A percentile compares a stretch with the other conserved stretches of the same genome.
Conservation (phyloP, 2,329 filamentous ascomycete genomes). For the Hymenoscyphus occultus region DNA sequence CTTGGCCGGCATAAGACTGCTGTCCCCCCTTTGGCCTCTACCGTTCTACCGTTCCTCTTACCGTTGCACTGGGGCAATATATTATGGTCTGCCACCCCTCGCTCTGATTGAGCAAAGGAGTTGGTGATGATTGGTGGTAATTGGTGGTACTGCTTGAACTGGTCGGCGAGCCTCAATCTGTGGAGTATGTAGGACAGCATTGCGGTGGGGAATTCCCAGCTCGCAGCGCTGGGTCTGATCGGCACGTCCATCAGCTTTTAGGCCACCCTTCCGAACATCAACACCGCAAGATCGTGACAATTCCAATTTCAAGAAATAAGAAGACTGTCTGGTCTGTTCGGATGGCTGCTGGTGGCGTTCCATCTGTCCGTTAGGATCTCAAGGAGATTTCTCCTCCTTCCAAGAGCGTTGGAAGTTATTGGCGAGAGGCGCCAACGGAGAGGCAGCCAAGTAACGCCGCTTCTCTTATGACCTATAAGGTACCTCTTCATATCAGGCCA, state of each 20-base stretch:
- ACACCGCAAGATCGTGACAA: background rate
- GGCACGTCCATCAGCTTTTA: slow-evolving; percentile 2
- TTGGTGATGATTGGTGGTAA: background rate
- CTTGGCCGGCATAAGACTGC: background rate
- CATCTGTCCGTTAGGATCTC: slow-evolving; percentile 10
- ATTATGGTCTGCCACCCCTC: background rate
- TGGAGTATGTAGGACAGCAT: background rate
- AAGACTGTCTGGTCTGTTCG: background rate
- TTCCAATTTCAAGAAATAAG: background rate
- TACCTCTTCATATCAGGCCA: background rate
- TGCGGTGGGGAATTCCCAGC: slow-evolving; percentile 1
- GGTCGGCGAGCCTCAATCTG: slow-evolving; percentile 7
- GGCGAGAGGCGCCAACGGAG: background rate
- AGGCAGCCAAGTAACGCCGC: slow-evolving; percentile 7
- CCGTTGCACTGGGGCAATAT: slow-evolving; percentile 3
- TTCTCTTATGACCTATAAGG: slow-evolving; percentile 1
- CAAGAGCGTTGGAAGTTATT: slow-evolving; percentile 5
- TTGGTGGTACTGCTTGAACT: background rate
- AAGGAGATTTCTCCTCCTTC: slow-evolving; percentile 10
- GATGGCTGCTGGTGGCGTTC: background rate
- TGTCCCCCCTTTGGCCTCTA: too few relatives aligned
- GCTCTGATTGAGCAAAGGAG: background rate
- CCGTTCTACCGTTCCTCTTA: background rate
- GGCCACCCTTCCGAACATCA: background rate
- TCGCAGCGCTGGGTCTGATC: background rate